phyloP scores from a whole-genome alignment of 306 rosid genomes.

The Prunus fruticosa region DNA sequence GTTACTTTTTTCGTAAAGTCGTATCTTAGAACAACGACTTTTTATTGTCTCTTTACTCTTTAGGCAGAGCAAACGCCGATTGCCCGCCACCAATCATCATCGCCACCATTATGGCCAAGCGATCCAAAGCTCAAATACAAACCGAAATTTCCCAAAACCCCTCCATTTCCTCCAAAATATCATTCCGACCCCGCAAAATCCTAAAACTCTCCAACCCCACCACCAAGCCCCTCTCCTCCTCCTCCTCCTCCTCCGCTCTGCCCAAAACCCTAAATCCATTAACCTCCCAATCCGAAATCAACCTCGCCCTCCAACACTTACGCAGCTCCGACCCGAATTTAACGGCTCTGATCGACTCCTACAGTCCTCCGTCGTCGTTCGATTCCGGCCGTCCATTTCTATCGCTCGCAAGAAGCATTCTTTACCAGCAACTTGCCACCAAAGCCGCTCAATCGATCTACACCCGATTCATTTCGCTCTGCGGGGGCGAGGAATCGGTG shows the following conservation, averaged over 20 bases:
- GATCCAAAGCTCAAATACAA: constrained; percentile 10
- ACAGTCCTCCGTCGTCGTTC: constrained; percentile 35
- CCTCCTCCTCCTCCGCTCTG: background rate
- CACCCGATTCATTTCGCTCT: constrained; percentile 60
- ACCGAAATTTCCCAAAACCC: constrained; percentile 11
- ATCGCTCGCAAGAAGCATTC: constrained; percentile 53
- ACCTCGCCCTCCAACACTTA: constrained; percentile 52
- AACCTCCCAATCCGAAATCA: constrained; percentile 37
- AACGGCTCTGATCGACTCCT: constrained; percentile 39
- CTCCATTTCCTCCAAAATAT: constrained; percentile 41
- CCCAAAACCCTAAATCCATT: constrained; percentile 32
- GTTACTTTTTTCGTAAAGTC: background rate
- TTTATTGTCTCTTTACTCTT: no score
- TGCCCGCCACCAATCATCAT: background rate
- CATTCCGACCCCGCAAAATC: constrained; percentile 54
- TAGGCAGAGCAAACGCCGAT: background rate
- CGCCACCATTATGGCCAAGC: constrained; percentile 21
- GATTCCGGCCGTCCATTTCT: constrained; percentile 39
- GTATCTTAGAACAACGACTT: background rate
- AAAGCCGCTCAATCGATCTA: constrained; percentile 60
- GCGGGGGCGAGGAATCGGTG: constrained; percentile 49
- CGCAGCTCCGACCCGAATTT: constrained; percentile 54
- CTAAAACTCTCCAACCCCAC: constrained; percentile 34
- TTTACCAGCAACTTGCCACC: constrained; percentile 74
- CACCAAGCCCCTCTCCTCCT: constrained; percentile 2